Evolutionary conservation across 2,329 filamentous ascomycete genomes (phyloP), one percentile per base, ranked within the genome.

Genomic region (Aaosphaeria pasadenensis): DNA sequence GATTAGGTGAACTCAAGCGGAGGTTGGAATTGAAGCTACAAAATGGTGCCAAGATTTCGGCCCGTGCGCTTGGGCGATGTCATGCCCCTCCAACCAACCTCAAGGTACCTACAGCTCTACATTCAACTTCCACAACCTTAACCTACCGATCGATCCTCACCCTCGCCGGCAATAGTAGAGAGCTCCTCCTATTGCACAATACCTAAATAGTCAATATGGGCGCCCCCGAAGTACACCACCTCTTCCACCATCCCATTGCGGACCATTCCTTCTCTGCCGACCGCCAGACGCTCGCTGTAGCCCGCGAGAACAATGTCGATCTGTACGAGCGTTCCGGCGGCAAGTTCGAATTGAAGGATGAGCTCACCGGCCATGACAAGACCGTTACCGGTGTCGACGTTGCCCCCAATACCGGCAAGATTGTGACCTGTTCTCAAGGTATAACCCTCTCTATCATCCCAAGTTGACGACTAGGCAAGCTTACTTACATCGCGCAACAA

Each of bases 201-300:
- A 38, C 2, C 46, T 44, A 43, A 49, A n/a, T 45, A 45, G 46
- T 54, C 71, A 80, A 45, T 51, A 97, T 97, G 92, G 79, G 89
- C 47, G 72, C 86, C 51, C 89, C 91, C 56, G 89, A 97, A 80
- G 88, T 95, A 50, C 90, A 97, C 75, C 91, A 97, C 67, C 87
- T 99, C 58, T 99, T 99, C 77, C 91, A 97, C 77, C 85, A 87
- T 61, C 91, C 92, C 53, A 96, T 99, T 67, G 89, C 90, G 58
- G 94, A 99, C 78, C 94, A 99, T 74, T 96, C 92, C 49, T 99
- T 99, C 83, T 96, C 91, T 56, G 85, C 90, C 54, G 94, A 99
- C 75, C 89, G 86, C 69, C 78, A 85, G 71, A 91, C 87, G 30
- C 82, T 99, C 49, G 94, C 94, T 49, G 91, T 99, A 49, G 89